phyloP scores from a whole-genome alignment of 108 stramenopile species.

The Pseudonitzschia pungens region DNA sequence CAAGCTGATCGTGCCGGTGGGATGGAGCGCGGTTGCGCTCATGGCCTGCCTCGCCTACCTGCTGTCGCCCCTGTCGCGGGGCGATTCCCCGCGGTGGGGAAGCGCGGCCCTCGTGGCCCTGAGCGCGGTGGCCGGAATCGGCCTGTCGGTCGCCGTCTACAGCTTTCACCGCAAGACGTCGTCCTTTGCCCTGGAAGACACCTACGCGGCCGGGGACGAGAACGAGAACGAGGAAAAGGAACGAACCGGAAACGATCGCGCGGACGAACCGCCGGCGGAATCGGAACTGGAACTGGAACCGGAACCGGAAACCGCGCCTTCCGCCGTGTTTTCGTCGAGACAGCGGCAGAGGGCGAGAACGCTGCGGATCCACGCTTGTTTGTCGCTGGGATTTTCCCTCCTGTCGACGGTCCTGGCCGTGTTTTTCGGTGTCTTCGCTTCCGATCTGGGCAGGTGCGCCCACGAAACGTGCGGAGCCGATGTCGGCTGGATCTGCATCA shows the following conservation, averaged over 20 bases:
- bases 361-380: background rate
- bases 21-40: slow-evolving; percentile 1
- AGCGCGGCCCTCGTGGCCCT: background rate
- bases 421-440: slow-evolving; percentile 6
- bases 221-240: background rate
- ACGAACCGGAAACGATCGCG: background rate
- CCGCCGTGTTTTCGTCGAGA: background rate
- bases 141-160: background rate
- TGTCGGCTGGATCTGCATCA: slow-evolving; percentile 1
- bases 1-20: slow-evolving; percentile 4
- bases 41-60: background rate
- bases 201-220: background rate
- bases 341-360: background rate
- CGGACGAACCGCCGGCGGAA: background rate
- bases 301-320: background rate
- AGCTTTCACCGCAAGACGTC: background rate
- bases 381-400: background rate
- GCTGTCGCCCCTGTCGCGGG: background rate
- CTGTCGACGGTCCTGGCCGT: background rate
- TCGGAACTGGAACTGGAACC: background rate
- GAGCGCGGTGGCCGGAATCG: background rate
- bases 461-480: slow-evolving; percentile 10
- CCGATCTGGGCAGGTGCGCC: slow-evolving; percentile 3
- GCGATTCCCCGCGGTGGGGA: slow-evolving; percentile 4
- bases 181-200: slow-evolving; percentile 3